A percentile compares a stretch with the other conserved stretches of the same genome.
phyloP scores from a whole-genome alignment of 345 rosid genomes.

The Citrus reticulata region DNA sequence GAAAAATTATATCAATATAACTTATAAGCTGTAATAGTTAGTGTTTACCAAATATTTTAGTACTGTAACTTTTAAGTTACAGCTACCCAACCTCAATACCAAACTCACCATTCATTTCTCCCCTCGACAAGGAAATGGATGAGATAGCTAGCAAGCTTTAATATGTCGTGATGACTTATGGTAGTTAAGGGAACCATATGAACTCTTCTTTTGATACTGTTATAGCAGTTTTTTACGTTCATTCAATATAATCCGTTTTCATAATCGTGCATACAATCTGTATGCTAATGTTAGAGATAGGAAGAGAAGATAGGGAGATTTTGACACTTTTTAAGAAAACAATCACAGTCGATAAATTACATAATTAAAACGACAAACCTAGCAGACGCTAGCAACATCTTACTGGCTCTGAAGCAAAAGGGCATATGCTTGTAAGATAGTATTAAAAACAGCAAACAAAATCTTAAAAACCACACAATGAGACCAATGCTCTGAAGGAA shows the following conservation, averaged over 20 bases:
- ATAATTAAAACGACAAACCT: neutral
- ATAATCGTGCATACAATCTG: neutral
- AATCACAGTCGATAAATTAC: neutral
- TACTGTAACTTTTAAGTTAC: too few relatives aligned
- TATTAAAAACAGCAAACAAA: neutral
- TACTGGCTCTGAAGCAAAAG: too few relatives aligned
- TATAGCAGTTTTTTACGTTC: neutral
- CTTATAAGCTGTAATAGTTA: rapidly evolving
- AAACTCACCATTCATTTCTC: too few relatives aligned
- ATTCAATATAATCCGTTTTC: neutral
- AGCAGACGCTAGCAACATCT: neutral
- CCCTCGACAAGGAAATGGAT: neutral
- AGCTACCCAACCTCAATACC: too few relatives aligned
- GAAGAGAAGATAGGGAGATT: neutral
- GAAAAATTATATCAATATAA: too few relatives aligned
- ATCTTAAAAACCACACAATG: neutral
- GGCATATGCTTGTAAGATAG: too few relatives aligned
- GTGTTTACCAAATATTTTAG: too few relatives aligned
- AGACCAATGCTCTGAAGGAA: neutral
- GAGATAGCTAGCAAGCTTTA: neutral
- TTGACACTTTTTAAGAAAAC: neutral
- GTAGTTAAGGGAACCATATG: neutral
- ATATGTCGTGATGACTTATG: neutral
- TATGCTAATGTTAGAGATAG: neutral
- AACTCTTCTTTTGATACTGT: neutral